Evolutionary conservation across 139 green algal species (phyloP), one percentile per base, ranked within the genome.

Genomic region (Volvox africanus): DNA sequence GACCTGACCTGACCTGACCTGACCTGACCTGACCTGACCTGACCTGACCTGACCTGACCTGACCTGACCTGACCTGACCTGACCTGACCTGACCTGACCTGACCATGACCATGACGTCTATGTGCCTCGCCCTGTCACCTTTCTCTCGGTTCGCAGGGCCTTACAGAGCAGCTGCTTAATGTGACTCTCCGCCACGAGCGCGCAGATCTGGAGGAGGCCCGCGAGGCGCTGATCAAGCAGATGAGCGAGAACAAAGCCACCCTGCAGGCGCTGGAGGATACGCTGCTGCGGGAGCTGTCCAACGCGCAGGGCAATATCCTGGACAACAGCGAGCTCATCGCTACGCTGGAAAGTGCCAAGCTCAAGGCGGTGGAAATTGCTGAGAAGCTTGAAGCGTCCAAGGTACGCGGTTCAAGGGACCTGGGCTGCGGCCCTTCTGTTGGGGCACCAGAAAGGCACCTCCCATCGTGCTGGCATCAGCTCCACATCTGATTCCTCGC

Each of bases 101-200:
- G n/a, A n/a, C n/a, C n/a, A n/a, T n/a, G n/a, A n/a, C n/a, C n/a
- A n/a, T n/a, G n/a, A n/a, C n/a, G n/a, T n/a, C n/a, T n/a, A n/a
- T n/a, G n/a, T n/a, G n/a, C n/a, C 44, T 55, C 44, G 44, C 44
- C 44, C 44, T 55, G 44, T 55, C 44, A 5, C 44, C 9, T 55
- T 55, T 55, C 5, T 9, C 44, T 9, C 44, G 44, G 44, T 22
- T 3, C 18, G 76, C 84, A 89, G 93, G 96, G 96, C 18, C 91
- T 98, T 36, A 97, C 97, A 85, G 97, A 99, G 90, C 97, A 99
- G 94, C 95, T 99, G 82, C 94, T 99, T 37, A 96, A 95, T 30
- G 95, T 98, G 82, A 95, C 97, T 26, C 94, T 98, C n/a, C 92
- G 92, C 82, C 93, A 95, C 81, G 97, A 99, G 93, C 92, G 96